Base-by-base conservation (phyloP, 495 filamentous ascomycete species). In the Sporormia fimetaria region DNA sequence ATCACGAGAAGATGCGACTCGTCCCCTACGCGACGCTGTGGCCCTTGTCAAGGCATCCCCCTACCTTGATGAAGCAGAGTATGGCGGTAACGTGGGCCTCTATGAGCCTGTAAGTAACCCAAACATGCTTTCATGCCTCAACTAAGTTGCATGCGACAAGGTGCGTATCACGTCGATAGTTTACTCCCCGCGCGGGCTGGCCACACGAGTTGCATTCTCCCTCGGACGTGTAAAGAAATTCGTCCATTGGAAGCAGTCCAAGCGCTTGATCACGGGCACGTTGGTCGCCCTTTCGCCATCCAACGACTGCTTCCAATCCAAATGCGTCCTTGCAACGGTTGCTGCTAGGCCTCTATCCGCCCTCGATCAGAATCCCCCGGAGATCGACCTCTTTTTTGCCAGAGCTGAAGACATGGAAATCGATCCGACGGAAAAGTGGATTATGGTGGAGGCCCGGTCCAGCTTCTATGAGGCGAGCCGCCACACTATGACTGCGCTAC, bases 171-270 rank as follows among this genome's bases (percentile, higher is more conserved):
- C 57, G 18, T 74, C 74, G 0, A 61, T 84, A 16, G 72, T 76
- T 0, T 74, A 84, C 52, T 63, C 78, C 1, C 59, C 58, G 5
- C 60, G 68, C 12, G 85, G 83, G 0, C 65, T 83, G 8, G 76
- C 79, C 12, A 68, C 70, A 26, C 73, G 78, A 22, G 59, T 90
- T 10, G 71, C 70, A 10, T 92, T 94, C 55, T 85, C 81, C 0
- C 72, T 80, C 0, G 57, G 63, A 26, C 69, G 80, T 25, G 71
- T 78, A 0, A 70, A 65, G 4, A 84, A 78, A 48, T 69, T 63
- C n/a, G 77, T 94, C 23, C 64, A 71, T 0, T 94, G 87, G 87
- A 63, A 73, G 16, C 75, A 85, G 36, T 83, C 81, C 0, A 80
- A 76, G 38, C 73, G 87, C 0, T 66, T 93, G 6, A 67, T 76